Evolutionary conservation across 2,329 filamentous ascomycete species (phyloP), one percentile per base, ranked within the genome.

Genomic region (Alternaria sp.): DNA sequence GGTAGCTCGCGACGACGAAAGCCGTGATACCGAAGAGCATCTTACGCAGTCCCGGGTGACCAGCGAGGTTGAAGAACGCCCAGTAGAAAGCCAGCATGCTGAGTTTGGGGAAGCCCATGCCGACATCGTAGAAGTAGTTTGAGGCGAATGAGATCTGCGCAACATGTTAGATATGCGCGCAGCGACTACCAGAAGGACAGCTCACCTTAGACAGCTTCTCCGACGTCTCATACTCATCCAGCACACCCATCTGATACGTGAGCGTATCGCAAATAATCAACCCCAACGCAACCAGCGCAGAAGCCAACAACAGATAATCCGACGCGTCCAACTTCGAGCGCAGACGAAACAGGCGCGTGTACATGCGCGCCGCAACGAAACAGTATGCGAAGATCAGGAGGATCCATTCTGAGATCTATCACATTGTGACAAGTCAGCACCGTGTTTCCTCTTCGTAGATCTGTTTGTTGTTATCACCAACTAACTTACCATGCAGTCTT

Each of bases 51-150:
- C 58, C 65, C n/a, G 70, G 68, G 11, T 65, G 64, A 4, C 65
- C 53, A 5, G 63, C 53, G 6, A 72, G 64, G 44, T 72, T 63
- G 65, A 72, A 72, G 50, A 61, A 72, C 1, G 60, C 53, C 70
- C 68, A 72, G 63, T 71, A 72, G 43, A 72, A 72, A 4, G 68
- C 70, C 8, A 72, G 64, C 70, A 72, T 72, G 41, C 70, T 71
- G 44, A 72, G 67, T 46, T 72, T 72, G 11, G 70, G 70, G 41
- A 72, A 72, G 0, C 70, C 70, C 68, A 72, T 72, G 3, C 70
- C 70, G 25, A 72, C 58, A 41, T 72, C 70, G 58, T 72, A 72
- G 61, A 72, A 72, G 56, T 72, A 72, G 54, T 72, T 72, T 1
- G 70, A 72, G 9, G 70, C 53, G 41, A 71, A 72, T 1, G 68